phyloP scores from a whole-genome alignment of 257 asterid genomes.

The Solanum appendiculatum region DNA sequence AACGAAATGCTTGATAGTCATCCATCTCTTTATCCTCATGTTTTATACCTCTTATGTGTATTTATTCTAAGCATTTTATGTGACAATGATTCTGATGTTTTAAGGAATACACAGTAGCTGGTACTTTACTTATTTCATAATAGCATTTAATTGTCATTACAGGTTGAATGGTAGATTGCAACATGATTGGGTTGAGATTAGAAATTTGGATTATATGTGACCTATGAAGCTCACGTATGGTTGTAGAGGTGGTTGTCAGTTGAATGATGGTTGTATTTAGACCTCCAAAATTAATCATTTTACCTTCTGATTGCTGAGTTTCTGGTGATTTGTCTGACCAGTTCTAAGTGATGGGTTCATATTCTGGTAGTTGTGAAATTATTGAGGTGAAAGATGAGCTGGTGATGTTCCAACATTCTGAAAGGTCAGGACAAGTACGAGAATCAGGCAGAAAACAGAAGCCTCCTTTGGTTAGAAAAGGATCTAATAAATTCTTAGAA shows the following conservation, averaged over 20 bases:
- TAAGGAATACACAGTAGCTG: not conserved
- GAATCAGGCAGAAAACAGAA: constrained; percentile 15
- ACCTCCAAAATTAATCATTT: not conserved
- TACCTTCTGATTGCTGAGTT: not conserved
- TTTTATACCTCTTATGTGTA: not conserved
- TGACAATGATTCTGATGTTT: not conserved
- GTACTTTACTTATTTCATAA: not conserved
- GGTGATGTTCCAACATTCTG: constrained; percentile 11
- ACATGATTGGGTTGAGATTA: not conserved
- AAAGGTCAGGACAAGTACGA: constrained; percentile 9
- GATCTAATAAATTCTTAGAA: constrained; percentile 12
- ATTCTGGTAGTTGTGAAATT: constrained; percentile 53
- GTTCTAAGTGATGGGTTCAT: constrained; percentile 41
- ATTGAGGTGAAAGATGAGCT: constrained; percentile 49
- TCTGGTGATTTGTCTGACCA: not conserved
- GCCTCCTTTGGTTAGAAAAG: constrained; percentile 33
- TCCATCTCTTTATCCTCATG: not conserved
- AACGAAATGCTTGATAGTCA: not conserved
- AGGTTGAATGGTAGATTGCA: not conserved
- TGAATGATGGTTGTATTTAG: not conserved
- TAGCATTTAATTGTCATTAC: not conserved
- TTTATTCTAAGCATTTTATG: not conserved
- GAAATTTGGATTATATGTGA: not conserved
- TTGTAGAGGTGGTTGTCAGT: not conserved
- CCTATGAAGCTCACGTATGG: not conserved